A percentile compares a stretch with the other conserved stretches of the same genome.
phyloP scores from a whole-genome alignment of 1,284 basidiomycete species.

The Sutorius eximius region DNA sequence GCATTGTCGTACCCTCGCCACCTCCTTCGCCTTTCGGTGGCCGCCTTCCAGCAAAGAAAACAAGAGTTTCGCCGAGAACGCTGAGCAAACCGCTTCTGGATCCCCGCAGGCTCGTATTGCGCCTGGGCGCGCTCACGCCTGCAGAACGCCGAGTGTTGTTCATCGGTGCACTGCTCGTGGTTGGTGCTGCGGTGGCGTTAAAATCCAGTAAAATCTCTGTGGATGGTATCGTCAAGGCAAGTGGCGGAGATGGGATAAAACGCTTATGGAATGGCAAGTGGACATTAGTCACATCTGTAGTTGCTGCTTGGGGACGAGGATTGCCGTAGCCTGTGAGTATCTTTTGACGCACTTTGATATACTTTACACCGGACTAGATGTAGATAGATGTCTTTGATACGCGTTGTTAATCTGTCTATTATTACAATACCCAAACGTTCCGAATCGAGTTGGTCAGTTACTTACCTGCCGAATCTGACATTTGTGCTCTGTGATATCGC shows the following conservation, averaged over 20 bases:
- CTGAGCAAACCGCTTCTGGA: conserved; percentile 31
- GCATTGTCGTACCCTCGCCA: conserved; percentile 52
- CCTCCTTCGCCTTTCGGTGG: conserved; percentile 25
- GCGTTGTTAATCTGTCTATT: not conserved
- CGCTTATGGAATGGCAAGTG: conserved; percentile 29
- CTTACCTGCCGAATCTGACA: not conserved
- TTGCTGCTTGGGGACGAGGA: conserved; percentile 31
- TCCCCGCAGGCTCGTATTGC: conserved; percentile 21
- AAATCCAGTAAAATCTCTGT: conserved; percentile 17
- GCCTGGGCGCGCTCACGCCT: conserved; percentile 32
- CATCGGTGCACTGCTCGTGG: conserved; percentile 60
- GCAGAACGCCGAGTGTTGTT: conserved; percentile 50
- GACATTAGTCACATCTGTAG: conserved; percentile 24
- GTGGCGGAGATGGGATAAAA: conserved; percentile 24
- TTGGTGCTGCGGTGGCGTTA: conserved; percentile 66
- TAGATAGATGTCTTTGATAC: conserved; percentile 1
- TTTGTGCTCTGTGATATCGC: not conserved
- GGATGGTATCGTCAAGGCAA: conserved; percentile 16
- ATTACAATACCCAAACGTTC: not conserved
- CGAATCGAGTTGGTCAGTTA: not conserved
- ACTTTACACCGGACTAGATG: not conserved
- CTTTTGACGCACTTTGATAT: not conserved
- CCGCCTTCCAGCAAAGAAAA: conserved; percentile 18
- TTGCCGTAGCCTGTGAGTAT: conserved; percentile 15
- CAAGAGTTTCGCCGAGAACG: conserved; percentile 7